These are phyloP conservation scores for Helotiales sp. DNA, from an alignment of 2,329 filamentous ascomycete species.

Conservation along the genomic window DNA sequence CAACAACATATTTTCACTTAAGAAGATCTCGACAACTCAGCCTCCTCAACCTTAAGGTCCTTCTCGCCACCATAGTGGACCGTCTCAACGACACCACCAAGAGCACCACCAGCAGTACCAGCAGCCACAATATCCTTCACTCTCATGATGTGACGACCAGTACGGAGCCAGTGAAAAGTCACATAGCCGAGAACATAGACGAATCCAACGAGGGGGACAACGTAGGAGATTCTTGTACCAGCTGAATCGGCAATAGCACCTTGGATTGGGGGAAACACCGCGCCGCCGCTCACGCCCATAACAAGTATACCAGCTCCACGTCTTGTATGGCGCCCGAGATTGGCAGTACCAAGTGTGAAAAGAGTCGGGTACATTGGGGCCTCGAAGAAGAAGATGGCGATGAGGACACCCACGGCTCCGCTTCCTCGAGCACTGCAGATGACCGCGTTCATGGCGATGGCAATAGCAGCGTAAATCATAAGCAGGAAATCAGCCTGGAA, in stretches of 20 bases:
- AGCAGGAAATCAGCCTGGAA: constrained; percentile 48
- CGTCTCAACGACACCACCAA: constrained; percentile 24
- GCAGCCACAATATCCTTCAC: constrained; percentile 34
- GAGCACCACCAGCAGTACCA: constrained; percentile 22
- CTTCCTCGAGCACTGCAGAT: constrained; percentile 35
- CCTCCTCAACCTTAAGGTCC: constrained; percentile 21
- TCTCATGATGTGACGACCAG: constrained; percentile 35
- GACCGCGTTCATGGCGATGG: constrained; percentile 44
- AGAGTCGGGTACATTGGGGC: constrained; percentile 81
- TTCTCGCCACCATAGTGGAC: constrained; percentile 21
- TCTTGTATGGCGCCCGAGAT: constrained; percentile 75
- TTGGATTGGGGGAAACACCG: constrained; percentile 70
- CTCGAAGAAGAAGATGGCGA: constrained; percentile 75
- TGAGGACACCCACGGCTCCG: constrained; percentile 60
- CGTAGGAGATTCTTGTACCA: constrained; percentile 42
- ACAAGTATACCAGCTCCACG: constrained; percentile 72
- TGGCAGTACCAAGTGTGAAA: constrained; percentile 73
- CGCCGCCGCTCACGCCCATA: constrained; percentile 70
- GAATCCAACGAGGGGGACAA: constrained; percentile 46
- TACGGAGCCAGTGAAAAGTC: constrained; percentile 35
- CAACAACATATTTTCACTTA: constrained; percentile 4
- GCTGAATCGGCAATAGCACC: constrained; percentile 62
- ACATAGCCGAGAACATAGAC: constrained; percentile 38
- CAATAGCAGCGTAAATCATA: constrained; percentile 64
- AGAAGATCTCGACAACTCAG: constrained; percentile 15